Evolutionary conservation across 2,329 filamentous ascomycete genomes (phyloP).

Genomic region (Diaporthe batatas): DNA sequence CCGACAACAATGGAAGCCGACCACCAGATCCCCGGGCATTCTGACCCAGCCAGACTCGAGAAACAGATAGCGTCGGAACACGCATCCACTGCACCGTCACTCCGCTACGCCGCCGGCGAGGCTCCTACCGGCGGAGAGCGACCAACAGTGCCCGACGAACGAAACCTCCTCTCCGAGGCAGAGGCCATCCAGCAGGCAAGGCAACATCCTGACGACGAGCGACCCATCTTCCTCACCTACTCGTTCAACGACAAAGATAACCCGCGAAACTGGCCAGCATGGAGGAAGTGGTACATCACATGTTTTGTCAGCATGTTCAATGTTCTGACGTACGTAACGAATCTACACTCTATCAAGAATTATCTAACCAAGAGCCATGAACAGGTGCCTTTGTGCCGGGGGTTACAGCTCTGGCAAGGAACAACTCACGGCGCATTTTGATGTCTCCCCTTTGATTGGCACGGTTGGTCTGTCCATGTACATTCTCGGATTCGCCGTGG

Average conservation of each 20-base stretch:
- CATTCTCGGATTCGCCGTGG: constrained; percentile 34
- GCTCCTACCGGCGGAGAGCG: neutral
- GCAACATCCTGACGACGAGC: constrained; percentile 2
- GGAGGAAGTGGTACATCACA: constrained; percentile 37
- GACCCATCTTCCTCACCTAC: constrained; percentile 28
- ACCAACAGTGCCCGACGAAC: neutral
- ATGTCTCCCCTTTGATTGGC: constrained; percentile 23
- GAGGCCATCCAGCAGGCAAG: constrained; percentile 30
- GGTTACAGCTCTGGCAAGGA: constrained; percentile 33
- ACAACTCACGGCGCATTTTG: constrained; percentile 16
- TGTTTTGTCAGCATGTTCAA: constrained; percentile 38
- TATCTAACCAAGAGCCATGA: neutral
- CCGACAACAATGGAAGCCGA: neutral
- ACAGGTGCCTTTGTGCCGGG: constrained; percentile 36
- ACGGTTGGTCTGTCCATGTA: constrained; percentile 36
- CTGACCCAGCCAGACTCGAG: constrained; percentile 22
- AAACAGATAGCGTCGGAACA: constrained; percentile 13
- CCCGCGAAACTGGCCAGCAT: constrained; percentile 29
- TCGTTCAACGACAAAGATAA: constrained; percentile 29
- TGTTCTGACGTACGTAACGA: constrained; percentile 20
- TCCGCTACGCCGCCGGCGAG: neutral
- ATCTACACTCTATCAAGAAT: neutral
- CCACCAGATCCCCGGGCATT: neutral
- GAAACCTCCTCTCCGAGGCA: constrained; percentile 20
- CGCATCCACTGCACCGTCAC: neutral